Conservation (phyloP, 805 yeast genomes). For the Nakazawaea laoshanensis region DNA sequence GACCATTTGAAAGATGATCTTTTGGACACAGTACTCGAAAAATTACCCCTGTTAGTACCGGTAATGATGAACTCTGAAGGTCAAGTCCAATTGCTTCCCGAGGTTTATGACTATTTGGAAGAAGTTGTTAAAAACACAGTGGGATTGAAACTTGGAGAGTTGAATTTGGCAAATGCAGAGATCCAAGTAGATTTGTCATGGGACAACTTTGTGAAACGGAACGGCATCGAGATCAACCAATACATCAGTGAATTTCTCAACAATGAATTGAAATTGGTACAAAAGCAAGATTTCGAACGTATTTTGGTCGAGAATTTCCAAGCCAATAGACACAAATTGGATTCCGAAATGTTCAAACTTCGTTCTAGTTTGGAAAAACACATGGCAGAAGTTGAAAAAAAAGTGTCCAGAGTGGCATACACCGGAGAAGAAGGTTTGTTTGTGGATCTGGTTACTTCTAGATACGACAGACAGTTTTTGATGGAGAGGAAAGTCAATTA, state of each 20-base stretch:
- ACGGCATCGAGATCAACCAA: constrained; percentile 6
- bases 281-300: constrained; percentile 7
- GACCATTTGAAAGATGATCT: constrained; percentile 3
- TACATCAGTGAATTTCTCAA: constrained; percentile 4
- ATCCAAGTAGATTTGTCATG: constrained; percentile 4
- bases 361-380: constrained; percentile 2
- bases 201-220: constrained; percentile 6
- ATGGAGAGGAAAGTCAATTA: constrained; percentile 8
- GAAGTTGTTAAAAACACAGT: constrained; percentile 7
- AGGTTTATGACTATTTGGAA: constrained; percentile 7
- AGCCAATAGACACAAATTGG: constrained; percentile 7
- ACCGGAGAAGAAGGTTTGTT: neutral
- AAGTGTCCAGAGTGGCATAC: constrained; percentile 1
- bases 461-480: constrained; percentile 3
- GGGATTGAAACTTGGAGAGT: constrained; percentile 1
- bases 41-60: constrained; percentile 7
- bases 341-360: constrained; percentile 5
- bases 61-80: constrained; percentile 1
- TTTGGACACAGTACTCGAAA: constrained; percentile 1
- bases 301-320: constrained; percentile 7
- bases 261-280: constrained; percentile 8
- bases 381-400: neutral
- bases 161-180: constrained; percentile 3
- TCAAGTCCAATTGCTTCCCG: constrained; percentile 6
- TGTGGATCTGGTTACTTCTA: constrained; percentile 1